Evolutionary conservation across 2,329 filamentous ascomycete genomes (phyloP).

Genomic region (Mycocentrospora acerina): DNA sequence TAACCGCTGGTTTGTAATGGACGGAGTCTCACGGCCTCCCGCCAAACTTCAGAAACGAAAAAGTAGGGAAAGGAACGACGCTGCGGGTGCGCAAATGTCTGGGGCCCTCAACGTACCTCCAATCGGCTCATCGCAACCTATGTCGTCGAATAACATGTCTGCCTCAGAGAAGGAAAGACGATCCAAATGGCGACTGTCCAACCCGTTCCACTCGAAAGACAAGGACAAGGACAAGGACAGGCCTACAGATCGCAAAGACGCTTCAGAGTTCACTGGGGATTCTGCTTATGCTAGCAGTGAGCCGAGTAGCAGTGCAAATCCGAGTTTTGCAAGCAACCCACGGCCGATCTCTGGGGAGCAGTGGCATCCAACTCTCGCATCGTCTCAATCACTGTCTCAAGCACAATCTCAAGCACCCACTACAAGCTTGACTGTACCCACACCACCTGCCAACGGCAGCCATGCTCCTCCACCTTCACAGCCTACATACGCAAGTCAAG

Average conservation of each 20-base stretch:
- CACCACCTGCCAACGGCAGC: conserved; percentile 14
- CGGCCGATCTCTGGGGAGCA: conserved; percentile 32
- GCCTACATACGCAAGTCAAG: conserved; percentile 15
- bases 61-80: conserved; percentile 32
- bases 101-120: conserved; percentile 17
- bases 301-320: conserved; percentile 30
- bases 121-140: conserved; percentile 20
- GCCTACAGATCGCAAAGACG: conserved; percentile 12
- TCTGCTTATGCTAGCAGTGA: conserved; percentile 40
- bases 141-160: conserved; percentile 19
- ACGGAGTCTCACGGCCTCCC: conserved; percentile 23
- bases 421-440: conserved; percentile 24
- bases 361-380: conserved; percentile 11
- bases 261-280: conserved; percentile 23
- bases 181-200: conserved; percentile 40
- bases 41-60: conserved; percentile 37
- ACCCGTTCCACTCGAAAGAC: conserved; percentile 39
- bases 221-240: conserved; percentile 28
- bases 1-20: conserved; percentile 11
- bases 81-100: conserved; percentile 18
- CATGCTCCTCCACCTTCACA: conserved; percentile 3
- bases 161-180: conserved; percentile 36
- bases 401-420: not conserved
- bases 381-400: not conserved
- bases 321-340: conserved; percentile 33